Base-by-base conservation (phyloP, 768 basidiomycete species). In the Hypholoma sublateritium region DNA sequence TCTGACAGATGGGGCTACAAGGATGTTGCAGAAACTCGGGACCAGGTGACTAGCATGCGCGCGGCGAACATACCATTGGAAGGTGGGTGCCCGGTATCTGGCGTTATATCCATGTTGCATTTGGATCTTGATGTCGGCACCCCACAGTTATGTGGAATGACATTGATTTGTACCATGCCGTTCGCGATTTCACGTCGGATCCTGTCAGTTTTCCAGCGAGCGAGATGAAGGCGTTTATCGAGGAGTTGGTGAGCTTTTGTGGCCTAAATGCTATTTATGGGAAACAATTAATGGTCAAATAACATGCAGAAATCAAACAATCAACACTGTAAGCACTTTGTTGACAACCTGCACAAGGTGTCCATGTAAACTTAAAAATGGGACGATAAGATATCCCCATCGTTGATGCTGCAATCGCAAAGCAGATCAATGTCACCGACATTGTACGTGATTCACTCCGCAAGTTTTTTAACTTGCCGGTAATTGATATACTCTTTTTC, bases 41-140 rank as follows among this genome's bases (percentile, higher is more conserved):
- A 79, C 49, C 50, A 80, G 71, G 60, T 90, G 80, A 65, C 65
- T 25, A 78, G 70, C 62, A 79, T 78, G 89, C 77, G 84, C 16
- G 82, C 77, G 19, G 88, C 88, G 0, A 76, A 82, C 50, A 83
- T 93, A 57, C 91, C 91, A n/a, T 77, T 93, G 5, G 90, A 93
- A 81, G 83, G 84, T 84, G 22, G 28, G 59, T 47, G 39, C 43
- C 14, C 21, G 16, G 39, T 34, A 19, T 13, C 12, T 46, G 44
- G 62, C 57, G 53, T 43, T 22, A 42, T 36, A 42, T 46, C 5
- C 14, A 41, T 6, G 17, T 32, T 32, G 28, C 28, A 9, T 41
- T 13, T 41, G 13, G 39, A 17, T 16, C 8, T 6, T 41, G 39
- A 41, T 41, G 39, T 41, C 14, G 39, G 12, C 14, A 1, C 16